A percentile compares a stretch with the other conserved stretches of the same genome.
Evolutionary conservation across 2,329 filamentous ascomycete species (phyloP).

Genomic region (Chaetomiaceae sp.): DNA sequence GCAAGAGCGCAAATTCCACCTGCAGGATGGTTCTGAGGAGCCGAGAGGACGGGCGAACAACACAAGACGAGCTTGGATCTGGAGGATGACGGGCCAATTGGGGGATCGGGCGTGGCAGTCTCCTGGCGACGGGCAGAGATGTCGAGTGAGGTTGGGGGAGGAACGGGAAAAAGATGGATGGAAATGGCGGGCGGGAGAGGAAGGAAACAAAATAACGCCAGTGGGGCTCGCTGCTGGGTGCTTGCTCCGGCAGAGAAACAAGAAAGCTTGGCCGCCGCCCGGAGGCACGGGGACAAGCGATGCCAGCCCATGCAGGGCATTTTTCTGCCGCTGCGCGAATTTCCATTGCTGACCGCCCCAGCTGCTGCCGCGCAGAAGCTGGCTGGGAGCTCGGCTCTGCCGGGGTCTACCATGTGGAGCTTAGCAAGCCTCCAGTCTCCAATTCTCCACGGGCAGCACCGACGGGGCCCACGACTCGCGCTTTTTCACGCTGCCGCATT

Average conservation of each 20-base stretch:
- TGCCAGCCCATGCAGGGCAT: slow-evolving; percentile 4
- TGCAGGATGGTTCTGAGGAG: neutral
- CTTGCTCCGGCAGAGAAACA: too few relatives aligned
- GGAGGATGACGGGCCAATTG: slow-evolving; percentile 15
- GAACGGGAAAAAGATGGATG: slow-evolving; percentile 9
- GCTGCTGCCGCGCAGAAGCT: neutral
- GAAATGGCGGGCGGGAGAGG: slow-evolving; percentile 16
- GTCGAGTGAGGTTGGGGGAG: slow-evolving; percentile 23
- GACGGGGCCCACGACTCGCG: slow-evolving; percentile 9
- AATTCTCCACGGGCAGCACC: slow-evolving; percentile 1
- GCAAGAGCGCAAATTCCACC: neutral
- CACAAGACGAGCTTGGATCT: slow-evolving; percentile 21
- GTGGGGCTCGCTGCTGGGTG: slow-evolving; percentile 14
- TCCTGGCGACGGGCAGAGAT: slow-evolving; percentile 15
- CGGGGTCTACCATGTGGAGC: slow-evolving; percentile 1
- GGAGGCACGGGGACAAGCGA: slow-evolving; percentile 10
- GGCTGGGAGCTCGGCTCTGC: slow-evolving; percentile 5
- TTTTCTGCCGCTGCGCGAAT: slow-evolving; percentile 14
- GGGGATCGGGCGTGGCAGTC: slow-evolving; percentile 14
- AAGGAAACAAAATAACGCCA: slow-evolving; percentile 24
- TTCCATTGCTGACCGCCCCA: slow-evolving; percentile 11
- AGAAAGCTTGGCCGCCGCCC: slow-evolving; percentile 18
- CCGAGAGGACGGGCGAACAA: slow-evolving; percentile 19
- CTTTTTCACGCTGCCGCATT: neutral
- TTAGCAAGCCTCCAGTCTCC: neutral